Percentiles rank a stretch among this genome's conserved stretches.
These are phyloP conservation scores for Talaromyces verruculosus DNA, from an alignment of 2,329 filamentous ascomycete species.

Conservation along the genomic window DNA sequence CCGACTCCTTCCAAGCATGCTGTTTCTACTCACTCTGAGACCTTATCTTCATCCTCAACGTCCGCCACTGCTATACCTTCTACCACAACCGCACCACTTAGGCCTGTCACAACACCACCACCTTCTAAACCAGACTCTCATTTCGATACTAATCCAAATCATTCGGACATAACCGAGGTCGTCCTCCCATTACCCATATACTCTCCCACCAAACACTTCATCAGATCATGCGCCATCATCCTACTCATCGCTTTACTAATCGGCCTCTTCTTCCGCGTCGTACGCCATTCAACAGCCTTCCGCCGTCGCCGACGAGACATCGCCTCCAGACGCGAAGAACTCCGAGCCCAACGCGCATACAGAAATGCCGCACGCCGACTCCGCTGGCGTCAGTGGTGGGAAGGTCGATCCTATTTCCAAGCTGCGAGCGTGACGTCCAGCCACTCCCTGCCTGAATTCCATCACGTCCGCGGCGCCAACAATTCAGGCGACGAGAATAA, in stretches of 20 bases:
- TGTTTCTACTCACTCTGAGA: not conserved
- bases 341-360: slow-evolving; percentile 53
- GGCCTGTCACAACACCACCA: not conserved
- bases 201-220: slow-evolving; percentile 23
- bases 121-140: not conserved
- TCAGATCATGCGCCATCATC: slow-evolving; percentile 44
- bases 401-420: slow-evolving; percentile 34
- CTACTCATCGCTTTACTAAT: slow-evolving; percentile 44
- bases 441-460: slow-evolving; percentile 35
- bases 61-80: not conserved
- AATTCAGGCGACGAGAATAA: slow-evolving; percentile 2
- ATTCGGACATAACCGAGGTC: not conserved
- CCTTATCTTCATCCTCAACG: not conserved
- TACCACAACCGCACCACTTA: not conserved
- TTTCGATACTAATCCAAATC: not conserved
- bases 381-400: slow-evolving; percentile 54
- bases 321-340: slow-evolving; percentile 56
- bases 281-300: slow-evolving; percentile 42
- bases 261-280: slow-evolving; percentile 41
- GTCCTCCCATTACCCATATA: slow-evolving; percentile 4
- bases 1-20: not conserved
- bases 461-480: slow-evolving; percentile 42
- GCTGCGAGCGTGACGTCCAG: slow-evolving; percentile 39
- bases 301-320: slow-evolving; percentile 55
- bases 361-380: slow-evolving; percentile 54